phyloP scores from a whole-genome alignment of 768 basidiomycete genomes.

The Leccinum incarnatum region DNA sequence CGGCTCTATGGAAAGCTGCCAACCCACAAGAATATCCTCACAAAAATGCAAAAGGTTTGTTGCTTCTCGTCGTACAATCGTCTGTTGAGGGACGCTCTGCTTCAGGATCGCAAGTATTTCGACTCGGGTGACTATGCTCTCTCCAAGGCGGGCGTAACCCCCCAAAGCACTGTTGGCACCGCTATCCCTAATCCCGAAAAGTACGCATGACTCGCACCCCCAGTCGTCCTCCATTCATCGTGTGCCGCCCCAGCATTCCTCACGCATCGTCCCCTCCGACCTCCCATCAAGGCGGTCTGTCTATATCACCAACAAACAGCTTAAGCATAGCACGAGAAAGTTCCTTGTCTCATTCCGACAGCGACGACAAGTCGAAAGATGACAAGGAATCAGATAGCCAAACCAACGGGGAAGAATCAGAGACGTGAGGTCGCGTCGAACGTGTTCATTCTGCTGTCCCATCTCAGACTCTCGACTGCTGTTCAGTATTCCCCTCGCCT shows the following conservation, averaged over 20 bases:
- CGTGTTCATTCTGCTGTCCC: conserved; percentile 1
- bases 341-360: conserved; percentile 33
- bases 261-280: conserved; percentile 77
- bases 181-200: conserved; percentile 98
- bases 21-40: conserved; percentile 87
- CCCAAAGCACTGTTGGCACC: conserved; percentile 87
- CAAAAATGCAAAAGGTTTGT: conserved; percentile 91
- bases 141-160: conserved; percentile 90
- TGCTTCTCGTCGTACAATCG: not conserved
- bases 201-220: conserved; percentile 45
- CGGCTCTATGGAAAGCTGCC: conserved; percentile 93
- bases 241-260: conserved; percentile 62
- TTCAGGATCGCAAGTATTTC: conserved; percentile 97
- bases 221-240: not conserved
- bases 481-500: conserved; percentile 21
- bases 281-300: conserved; percentile 53
- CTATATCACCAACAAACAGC: conserved; percentile 72
- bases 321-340: conserved; percentile 66
- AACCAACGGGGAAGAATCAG: conserved; percentile 12
- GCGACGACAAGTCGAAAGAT: conserved; percentile 19
- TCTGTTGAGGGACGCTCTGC: conserved; percentile 9
- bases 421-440: conserved; percentile 14
- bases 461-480: conserved; percentile 7
- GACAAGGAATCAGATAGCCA: conserved; percentile 9
- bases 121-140: conserved; percentile 99